Percentiles rank a stretch among this genome's conserved stretches.
Conservation (phyloP, 768 basidiomycete genomes). For the Cystobasidiopsis lactophilus region DNA sequence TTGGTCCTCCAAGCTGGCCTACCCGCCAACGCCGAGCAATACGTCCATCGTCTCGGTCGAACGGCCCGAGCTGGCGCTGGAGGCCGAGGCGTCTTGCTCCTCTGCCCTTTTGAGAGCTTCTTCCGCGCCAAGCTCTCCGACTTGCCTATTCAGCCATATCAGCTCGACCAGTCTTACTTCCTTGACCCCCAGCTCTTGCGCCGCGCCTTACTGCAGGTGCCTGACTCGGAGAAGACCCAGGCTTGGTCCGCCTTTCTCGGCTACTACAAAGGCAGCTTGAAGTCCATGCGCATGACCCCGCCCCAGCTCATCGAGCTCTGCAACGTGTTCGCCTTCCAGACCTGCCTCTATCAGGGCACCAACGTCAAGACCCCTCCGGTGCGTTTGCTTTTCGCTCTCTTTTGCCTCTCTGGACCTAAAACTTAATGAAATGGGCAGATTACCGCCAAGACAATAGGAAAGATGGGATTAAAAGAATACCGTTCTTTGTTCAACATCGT, state of each 20-base stretch:
- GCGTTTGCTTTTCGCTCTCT: too few relatives aligned
- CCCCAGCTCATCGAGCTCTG: not conserved
- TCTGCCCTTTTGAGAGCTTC: conserved; percentile 32
- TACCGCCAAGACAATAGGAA: conserved; percentile 1
- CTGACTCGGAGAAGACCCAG: conserved; percentile 29
- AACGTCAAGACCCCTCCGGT: not conserved
- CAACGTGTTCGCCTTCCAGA: not conserved
- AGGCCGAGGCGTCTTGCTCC: conserved; percentile 38
- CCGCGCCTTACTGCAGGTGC: conserved; percentile 24
- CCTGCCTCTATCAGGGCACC: not conserved
- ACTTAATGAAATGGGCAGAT: too few relatives aligned
- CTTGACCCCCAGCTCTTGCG: conserved; percentile 13
- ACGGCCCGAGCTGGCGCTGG: conserved; percentile 29
- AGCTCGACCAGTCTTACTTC: conserved; percentile 27
- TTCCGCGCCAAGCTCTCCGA: conserved; percentile 33
- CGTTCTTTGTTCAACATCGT: conserved; percentile 1
- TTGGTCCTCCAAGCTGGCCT: conserved; percentile 67
- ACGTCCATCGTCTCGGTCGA: conserved; percentile 29
- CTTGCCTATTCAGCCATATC: conserved; percentile 29
- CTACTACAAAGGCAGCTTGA: conserved; percentile 32
- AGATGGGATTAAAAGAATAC: conserved; percentile 3
- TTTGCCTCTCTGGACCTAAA: too few relatives aligned
- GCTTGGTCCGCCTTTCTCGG: conserved; percentile 39
- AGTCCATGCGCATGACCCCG: not conserved
- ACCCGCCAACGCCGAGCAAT: conserved; percentile 39